phyloP scores from a whole-genome alignment of 192 early-diverging fungal species.

The Ambispora gerdemannii region DNA sequence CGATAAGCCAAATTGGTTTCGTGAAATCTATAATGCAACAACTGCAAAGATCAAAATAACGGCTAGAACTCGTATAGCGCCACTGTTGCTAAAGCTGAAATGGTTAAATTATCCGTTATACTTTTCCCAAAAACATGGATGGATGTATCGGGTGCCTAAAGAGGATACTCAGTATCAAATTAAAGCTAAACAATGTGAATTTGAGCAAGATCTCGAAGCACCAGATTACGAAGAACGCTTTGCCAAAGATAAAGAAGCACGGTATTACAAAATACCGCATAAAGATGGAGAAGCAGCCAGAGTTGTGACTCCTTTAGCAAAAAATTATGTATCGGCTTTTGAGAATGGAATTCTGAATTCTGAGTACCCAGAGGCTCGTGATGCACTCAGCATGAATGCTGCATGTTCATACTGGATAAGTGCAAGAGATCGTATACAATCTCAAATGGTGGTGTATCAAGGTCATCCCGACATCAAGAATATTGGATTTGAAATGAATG shows the following conservation, averaged over 20 bases:
- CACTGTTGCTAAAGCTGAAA: slow-evolving; percentile 77
- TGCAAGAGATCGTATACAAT: slow-evolving; percentile 71
- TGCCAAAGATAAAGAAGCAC: slow-evolving; percentile 40
- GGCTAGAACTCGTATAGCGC: slow-evolving; percentile 66
- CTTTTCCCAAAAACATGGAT: slow-evolving; percentile 64
- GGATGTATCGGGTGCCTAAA: slow-evolving; percentile 74
- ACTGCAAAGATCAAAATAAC: slow-evolving; percentile 61
- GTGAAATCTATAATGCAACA: slow-evolving; percentile 68
- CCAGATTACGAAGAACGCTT: slow-evolving; percentile 45
- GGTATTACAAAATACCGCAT: slow-evolving; percentile 81
- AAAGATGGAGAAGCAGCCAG: slow-evolving; percentile 74
- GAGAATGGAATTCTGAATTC: slow-evolving; percentile 79
- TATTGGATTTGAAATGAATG: slow-evolving; percentile 41
- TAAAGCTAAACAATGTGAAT: slow-evolving; percentile 24
- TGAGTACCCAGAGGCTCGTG: slow-evolving; percentile 60
- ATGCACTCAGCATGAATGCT: slow-evolving; percentile 73
- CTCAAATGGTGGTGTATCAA: slow-evolving; percentile 87
- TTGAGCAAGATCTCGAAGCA: slow-evolving; percentile 28
- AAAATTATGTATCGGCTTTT: slow-evolving; percentile 72
- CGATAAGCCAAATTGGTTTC: slow-evolving; percentile 77
- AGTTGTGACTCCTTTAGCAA: slow-evolving; percentile 84
- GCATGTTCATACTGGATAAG: slow-evolving; percentile 91
- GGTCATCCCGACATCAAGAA: slow-evolving; percentile 35
- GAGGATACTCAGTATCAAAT: slow-evolving; percentile 37
- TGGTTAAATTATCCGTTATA: slow-evolving; percentile 83